A percentile compares a stretch with the other conserved stretches of the same genome.
Evolutionary conservation across 257 asterid genomes (phyloP).

Genomic region (Cruciata laevipes): DNA sequence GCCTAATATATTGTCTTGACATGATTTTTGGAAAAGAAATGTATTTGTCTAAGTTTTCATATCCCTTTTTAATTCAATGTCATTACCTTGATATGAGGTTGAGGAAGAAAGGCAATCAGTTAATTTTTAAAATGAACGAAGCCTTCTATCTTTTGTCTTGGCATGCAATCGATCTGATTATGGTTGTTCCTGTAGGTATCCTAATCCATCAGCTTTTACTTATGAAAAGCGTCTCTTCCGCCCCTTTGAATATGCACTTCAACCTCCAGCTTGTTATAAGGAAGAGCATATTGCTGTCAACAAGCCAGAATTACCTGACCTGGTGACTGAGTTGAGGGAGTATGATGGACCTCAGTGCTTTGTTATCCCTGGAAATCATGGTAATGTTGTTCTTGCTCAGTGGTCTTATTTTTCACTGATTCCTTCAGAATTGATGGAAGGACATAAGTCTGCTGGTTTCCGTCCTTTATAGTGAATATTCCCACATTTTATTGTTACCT

Average conservation of each 20-base stretch:
- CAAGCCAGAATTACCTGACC: constrained; percentile 87
- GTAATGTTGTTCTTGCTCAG: constrained; percentile 34
- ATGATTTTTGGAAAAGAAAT: too few species aligned
- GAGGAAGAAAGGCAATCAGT: neutral
- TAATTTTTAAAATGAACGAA: neutral
- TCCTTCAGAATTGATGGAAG: neutral
- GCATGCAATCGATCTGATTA: constrained; percentile 8
- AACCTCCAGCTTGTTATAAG: constrained; percentile 83
- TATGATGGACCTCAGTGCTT: constrained; percentile 96
- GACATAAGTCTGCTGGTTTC: neutral
- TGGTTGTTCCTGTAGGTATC: constrained; percentile 53
- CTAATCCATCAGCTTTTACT: constrained; percentile 91
- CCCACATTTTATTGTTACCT: constrained; percentile 12
- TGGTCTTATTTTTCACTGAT: neutral
- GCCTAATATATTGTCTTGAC: too few species aligned
- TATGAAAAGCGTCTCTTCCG: constrained; percentile 90
- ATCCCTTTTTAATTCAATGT: neutral
- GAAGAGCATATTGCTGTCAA: constrained; percentile 83
- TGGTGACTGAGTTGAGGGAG: constrained; percentile 51
- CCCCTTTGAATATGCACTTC: constrained; percentile 96
- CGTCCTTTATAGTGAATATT: neutral
- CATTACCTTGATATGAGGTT: too few species aligned
- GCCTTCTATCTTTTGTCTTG: constrained; percentile 1
- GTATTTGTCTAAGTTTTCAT: neutral
- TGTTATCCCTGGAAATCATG: constrained; percentile 97